A percentile compares a stretch with the other conserved stretches of the same genome.
Evolutionary conservation across 1,139 yeast genomes (phyloP).

Genomic region (Geotrichum europaeum): DNA sequence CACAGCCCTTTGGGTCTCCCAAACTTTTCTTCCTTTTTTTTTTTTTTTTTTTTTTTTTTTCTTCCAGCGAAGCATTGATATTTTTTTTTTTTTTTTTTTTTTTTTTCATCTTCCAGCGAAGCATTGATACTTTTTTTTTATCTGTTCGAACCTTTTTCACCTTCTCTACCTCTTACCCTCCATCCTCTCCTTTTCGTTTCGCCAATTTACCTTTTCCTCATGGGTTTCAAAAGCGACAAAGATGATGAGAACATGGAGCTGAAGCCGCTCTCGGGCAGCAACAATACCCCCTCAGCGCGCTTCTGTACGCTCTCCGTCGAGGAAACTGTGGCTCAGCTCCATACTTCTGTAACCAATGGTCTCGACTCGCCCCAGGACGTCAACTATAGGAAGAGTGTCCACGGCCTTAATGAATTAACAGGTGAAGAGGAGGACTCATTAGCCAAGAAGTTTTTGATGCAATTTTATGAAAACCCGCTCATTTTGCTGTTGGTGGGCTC

Average conservation of each 20-base stretch:
- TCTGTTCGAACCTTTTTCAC: background rate
- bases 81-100: background rate
- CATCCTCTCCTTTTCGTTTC: background rate
- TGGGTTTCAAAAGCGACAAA: slow-evolving; percentile 11
- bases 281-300: slow-evolving; percentile 40
- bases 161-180: background rate
- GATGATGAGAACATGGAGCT: slow-evolving; percentile 11
- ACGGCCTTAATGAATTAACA: slow-evolving; percentile 71
- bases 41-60: background rate
- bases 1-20: background rate
- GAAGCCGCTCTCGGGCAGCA: slow-evolving; percentile 10
- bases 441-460: slow-evolving; percentile 60
- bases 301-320: slow-evolving; percentile 55
- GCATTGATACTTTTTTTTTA: background rate
- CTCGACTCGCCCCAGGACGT: slow-evolving; percentile 64
- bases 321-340: slow-evolving; percentile 55
- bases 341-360: slow-evolving; percentile 56
- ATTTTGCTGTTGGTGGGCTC: slow-evolving; percentile 82
- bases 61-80: background rate
- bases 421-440: slow-evolving; percentile 73
- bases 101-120: background rate
- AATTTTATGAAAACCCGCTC: slow-evolving; percentile 83
- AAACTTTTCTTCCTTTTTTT: background rate
- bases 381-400: slow-evolving; percentile 58
- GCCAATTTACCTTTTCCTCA: slow-evolving; percentile 1